Percentiles rank a stretch among this genome's conserved stretches.
phyloP scores from a whole-genome alignment of 2,329 filamentous ascomycete genomes.

The Monosporascus sp. region DNA sequence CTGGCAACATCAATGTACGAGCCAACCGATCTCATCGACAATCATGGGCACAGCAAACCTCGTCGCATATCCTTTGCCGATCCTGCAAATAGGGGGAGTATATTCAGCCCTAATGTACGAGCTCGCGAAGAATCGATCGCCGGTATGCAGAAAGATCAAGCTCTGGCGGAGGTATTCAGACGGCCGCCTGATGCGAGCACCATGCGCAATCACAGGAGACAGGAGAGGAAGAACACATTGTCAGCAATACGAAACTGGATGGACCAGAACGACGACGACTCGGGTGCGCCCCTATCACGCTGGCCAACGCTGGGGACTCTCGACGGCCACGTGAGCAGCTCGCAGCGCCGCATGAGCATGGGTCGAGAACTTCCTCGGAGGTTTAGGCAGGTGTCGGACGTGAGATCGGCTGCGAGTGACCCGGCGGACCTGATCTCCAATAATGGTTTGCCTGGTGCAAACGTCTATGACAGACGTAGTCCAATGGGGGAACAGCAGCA shows the following conservation, averaged over 20 bases:
- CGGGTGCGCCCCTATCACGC: conserved; percentile 38
- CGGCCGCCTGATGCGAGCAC: conserved; percentile 61
- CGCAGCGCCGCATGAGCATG: conserved; percentile 49
- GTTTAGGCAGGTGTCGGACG: conserved; percentile 47
- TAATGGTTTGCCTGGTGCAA: conserved; percentile 24
- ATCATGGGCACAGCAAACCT: conserved; percentile 47
- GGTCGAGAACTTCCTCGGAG: conserved; percentile 43
- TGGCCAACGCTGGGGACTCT: conserved; percentile 46
- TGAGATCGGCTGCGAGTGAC: conserved; percentile 57
- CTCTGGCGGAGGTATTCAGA: conserved; percentile 86
- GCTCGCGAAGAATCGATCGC: conserved; percentile 81
- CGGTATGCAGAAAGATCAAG: conserved; percentile 84
- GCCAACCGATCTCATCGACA: conserved; percentile 80
- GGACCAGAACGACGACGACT: conserved; percentile 58
- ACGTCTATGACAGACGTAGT: conserved; percentile 22
- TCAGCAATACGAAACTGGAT: conserved; percentile 89
- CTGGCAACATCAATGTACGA: conserved; percentile 73
- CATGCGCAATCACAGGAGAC: conserved; percentile 53
- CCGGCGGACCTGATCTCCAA: conserved; percentile 57
- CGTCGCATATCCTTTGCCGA: conserved; percentile 54
- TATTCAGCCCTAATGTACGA: conserved; percentile 69
- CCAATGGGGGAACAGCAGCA: conserved; percentile 41
- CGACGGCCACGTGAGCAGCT: conserved; percentile 41
- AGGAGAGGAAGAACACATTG: conserved; percentile 67
- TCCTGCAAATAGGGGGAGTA: conserved; percentile 47